Evolutionary conservation across 352 stramenopile genomes (phyloP).

Genomic region (Phytophthora sp.): DNA sequence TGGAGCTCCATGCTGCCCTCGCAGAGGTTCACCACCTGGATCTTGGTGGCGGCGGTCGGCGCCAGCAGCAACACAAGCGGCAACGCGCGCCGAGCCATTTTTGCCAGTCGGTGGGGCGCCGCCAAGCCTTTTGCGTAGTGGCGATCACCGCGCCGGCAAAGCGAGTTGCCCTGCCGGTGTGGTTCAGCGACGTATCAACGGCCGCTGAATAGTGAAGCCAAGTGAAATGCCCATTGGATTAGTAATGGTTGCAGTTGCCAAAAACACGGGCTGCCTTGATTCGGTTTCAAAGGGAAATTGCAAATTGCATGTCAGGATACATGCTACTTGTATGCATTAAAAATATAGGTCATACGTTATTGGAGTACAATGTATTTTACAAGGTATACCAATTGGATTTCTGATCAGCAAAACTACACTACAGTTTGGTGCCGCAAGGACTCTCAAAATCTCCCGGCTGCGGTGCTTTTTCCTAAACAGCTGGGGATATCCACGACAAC

Average conservation of each 20-base stretch:
- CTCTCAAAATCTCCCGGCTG: no score
- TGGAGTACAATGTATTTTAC: no score
- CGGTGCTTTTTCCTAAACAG: no score
- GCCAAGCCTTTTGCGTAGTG: conserved; percentile 25
- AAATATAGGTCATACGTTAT: no score
- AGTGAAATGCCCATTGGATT: conserved; percentile 18
- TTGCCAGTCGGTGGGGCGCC: no score
- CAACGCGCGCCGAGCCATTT: conserved; percentile 9
- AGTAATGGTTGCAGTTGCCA: conserved; percentile 20
- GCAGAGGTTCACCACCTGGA: conserved; percentile 53
- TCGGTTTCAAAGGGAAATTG: no score
- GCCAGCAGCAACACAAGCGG: conserved; percentile 8
- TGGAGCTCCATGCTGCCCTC: conserved; percentile 38
- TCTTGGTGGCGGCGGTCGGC: conserved; percentile 30
- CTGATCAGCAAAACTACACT: no score
- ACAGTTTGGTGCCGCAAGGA: no score
- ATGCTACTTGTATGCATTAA: no score
- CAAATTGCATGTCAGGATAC: no score
- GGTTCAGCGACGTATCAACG: conserved; percentile 5
- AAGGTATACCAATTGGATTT: no score
- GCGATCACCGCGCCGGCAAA: conserved; percentile 1
- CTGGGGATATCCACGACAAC: no score
- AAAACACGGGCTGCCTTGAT: conserved; percentile 5
- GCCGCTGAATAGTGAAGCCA: conserved; percentile 17
- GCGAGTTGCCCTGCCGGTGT: conserved; percentile 9